Percentiles rank a stretch among this genome's conserved stretches.
These are phyloP conservation scores for Solanum ossicruentum DNA, from an alignment of 257 asterid species.

Conservation along the genomic window DNA sequence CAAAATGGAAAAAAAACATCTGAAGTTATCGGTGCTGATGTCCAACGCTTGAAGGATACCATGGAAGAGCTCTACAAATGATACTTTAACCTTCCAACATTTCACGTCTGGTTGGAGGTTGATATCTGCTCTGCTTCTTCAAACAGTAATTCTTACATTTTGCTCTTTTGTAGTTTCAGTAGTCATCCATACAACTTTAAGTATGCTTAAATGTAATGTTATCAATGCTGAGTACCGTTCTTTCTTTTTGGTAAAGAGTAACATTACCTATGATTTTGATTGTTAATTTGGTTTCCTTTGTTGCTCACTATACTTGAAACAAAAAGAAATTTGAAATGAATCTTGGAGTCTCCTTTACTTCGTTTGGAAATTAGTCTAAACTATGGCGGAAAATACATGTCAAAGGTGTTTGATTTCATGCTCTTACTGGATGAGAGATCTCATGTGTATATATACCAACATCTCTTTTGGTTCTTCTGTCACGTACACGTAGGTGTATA, in stretches of 20 bases:
- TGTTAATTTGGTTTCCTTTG: neutral
- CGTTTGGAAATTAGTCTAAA: neutral
- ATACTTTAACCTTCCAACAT: neutral
- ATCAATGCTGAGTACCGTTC: neutral
- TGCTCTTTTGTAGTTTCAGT: neutral
- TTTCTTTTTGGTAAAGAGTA: neutral
- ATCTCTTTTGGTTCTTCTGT: neutral
- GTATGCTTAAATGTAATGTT: neutral
- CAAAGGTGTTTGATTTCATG: neutral
- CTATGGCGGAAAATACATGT: neutral
- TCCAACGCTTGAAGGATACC: slow-evolving; percentile 53
- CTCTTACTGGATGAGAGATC: neutral
- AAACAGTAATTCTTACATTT: neutral
- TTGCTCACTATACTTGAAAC: neutral
- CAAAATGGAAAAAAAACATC: slow-evolving; percentile 67
- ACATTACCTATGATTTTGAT: neutral
- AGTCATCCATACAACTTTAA: neutral
- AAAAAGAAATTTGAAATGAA: neutral
- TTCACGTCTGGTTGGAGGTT: neutral
- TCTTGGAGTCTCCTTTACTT: neutral
- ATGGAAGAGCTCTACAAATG: slow-evolving; percentile 75
- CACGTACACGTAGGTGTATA: neutral
- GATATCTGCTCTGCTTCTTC: neutral
- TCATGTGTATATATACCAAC: neutral
- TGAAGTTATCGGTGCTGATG: slow-evolving; percentile 77